Base-by-base conservation (phyloP, 2,329 filamentous ascomycete species). In the Exserohilum turcica region DNA sequence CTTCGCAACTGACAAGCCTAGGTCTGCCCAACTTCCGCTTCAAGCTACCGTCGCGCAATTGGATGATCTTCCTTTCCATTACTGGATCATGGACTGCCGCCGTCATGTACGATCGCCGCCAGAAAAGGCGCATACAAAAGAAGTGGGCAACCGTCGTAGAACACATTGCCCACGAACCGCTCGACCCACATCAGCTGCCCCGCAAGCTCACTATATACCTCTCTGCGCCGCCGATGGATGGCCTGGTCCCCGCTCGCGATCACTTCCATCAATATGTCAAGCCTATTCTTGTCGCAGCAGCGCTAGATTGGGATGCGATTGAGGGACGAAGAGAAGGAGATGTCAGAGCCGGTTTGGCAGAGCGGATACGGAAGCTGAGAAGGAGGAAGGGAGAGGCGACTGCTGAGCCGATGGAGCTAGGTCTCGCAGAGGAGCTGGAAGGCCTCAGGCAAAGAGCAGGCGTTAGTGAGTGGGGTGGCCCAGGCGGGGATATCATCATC, bases 211-310 rank as follows among this genome's bases (percentile, higher is more conserved):
- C 92, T 32, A 84, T 99, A 52, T 94, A 91, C 74, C 81, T 99
- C 48, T 86, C 90, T 57, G 88, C 89, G 3, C 92, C 94, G 5
- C 94, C 94, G 0, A 91, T 88, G 10, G 93, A 97, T 75, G 88
- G 91, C 5, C 78, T 97, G 48, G 84, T 92, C 51, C 77, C 85
- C 36, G 90, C 92, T n/a, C 89, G 96, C 66, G 92, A 97, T 64
- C 92, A 97, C 76, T 99, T 96, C 76, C 88, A 92, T 68, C 91
- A 96, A 73, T 99, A 97, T 71, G 85, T 97, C 37, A 97, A 97
- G 80, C 94, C 94, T 1, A 84, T 99, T 21, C 78, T 99, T 33
- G 90, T 94, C 3, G 89, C 91, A 2, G 93, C 91, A 1, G 92
- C 92, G 0, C 78, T 97, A 69, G 94, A 99, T 74, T 97, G 95